Base-by-base conservation (phyloP, 345 rosid genomes). In the Pugionium cornutum region DNA sequence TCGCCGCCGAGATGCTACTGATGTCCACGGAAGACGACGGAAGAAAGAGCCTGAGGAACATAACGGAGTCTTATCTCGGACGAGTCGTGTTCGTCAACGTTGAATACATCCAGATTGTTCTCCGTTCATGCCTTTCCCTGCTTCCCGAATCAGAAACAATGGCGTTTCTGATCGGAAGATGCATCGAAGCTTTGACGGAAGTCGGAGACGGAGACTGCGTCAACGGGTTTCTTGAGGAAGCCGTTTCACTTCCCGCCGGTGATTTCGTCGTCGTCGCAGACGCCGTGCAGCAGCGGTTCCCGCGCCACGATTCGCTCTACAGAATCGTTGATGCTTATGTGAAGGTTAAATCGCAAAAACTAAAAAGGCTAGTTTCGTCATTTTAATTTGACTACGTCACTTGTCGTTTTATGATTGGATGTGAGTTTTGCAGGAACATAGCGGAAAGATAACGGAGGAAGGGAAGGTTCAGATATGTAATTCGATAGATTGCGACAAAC, bases 121-220 rank as follows among this genome's bases (percentile, higher is more conserved):
- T 92, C 75, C 81, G 86, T 3, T 80, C 92, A 5, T 78, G 95
- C 54, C 42, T 92, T 29, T 39, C 51, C 10, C 58, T 80, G 76
- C 87, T 92, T 5, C 96, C 95, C 0, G 96, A 92, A 69, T 85
- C 92, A 1, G 96, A 91, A 58, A 85, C 96, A 69, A 49, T 71
- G 43, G 86, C 84, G 64, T 75, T 53, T 53, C 45, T 87, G 0
- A 43, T 87, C 31, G 83, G 95, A 61, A 76, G 83, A 45, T 87
- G 92, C 69, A 6, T 87, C 9, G 88, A 85, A 46, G 83, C 76
- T 34, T 75, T 70, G 68, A 55, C 66, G 48, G 77, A 76, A 0
- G 62, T 75, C 32, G 78, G 78, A 29, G 79, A 79, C 28, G 81
- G 77, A 6, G 79, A 77, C 1, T 72, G 67, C 42, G 47, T 79